Evolutionary conservation across 768 basidiomycete genomes (phyloP).

Genomic region (Suillus lakei): DNA sequence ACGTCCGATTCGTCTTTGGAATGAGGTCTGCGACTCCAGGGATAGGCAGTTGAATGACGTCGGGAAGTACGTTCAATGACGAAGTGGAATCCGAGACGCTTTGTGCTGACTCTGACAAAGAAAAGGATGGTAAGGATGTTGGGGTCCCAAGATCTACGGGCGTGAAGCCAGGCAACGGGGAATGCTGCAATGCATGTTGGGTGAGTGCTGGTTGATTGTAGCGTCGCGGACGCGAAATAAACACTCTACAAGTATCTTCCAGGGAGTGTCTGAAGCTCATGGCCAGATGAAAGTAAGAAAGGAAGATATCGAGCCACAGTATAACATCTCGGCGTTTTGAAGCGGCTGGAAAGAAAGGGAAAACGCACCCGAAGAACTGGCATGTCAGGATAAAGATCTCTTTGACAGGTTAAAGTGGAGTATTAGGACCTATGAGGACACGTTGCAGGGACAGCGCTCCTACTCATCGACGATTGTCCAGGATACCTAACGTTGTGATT

Average conservation of each 20-base stretch:
- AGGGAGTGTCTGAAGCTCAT: constrained; percentile 35
- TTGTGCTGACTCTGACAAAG: not conserved
- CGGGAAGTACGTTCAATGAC: not conserved
- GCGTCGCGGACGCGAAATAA: constrained; percentile 26
- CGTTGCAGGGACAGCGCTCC: constrained; percentile 9
- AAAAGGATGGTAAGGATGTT: constrained; percentile 3
- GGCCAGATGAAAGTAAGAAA: constrained; percentile 18
- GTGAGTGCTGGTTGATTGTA: constrained; percentile 7
- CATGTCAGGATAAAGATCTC: constrained; percentile 27
- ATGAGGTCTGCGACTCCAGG: constrained; percentile 15
- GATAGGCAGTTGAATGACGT: constrained; percentile 8
- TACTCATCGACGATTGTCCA: not conserved
- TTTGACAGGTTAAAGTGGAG: constrained; percentile 10
- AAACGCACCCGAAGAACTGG: constrained; percentile 15
- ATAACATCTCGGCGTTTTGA: constrained; percentile 10
- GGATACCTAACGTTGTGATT: constrained; percentile 3
- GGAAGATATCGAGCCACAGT: constrained; percentile 7
- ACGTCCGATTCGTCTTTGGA: constrained; percentile 38
- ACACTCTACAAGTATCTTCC: constrained; percentile 35
- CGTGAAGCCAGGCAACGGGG: not conserved
- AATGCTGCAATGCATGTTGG: constrained; percentile 10
- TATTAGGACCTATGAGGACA: constrained; percentile 9
- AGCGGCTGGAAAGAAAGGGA: constrained; percentile 18
- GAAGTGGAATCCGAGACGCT: not conserved
- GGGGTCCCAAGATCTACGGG: not conserved